phyloP scores from a whole-genome alignment of 495 filamentous ascomycete species.

The Podospora pseudoanserina region DNA sequence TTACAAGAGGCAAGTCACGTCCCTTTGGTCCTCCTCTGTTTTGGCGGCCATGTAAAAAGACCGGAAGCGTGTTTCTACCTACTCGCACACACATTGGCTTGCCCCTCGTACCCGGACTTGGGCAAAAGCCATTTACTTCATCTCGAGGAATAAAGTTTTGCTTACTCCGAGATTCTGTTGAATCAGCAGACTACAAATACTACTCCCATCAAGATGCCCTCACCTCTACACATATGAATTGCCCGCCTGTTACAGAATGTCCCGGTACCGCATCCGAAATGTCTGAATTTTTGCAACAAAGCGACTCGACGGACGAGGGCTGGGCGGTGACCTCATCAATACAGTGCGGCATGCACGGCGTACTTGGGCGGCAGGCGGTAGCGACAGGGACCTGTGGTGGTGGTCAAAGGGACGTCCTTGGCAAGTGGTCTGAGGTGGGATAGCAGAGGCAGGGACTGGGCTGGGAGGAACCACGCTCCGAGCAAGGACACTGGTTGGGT shows the following conservation, averaged over 20 bases:
- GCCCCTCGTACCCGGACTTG: neutral
- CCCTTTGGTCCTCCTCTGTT: neutral
- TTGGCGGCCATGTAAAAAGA: constrained; percentile 1
- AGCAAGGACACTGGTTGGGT: neutral
- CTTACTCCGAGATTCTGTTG: neutral
- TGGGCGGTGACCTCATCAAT: constrained; percentile 22
- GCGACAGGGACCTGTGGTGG: constrained; percentile 1
- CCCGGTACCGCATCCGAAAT: neutral
- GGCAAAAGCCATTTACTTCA: neutral
- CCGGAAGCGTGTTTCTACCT: neutral
- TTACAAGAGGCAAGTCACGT: constrained; percentile 1
- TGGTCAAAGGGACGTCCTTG: constrained; percentile 10
- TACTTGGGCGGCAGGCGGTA: constrained; percentile 8
- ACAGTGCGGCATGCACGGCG: constrained; percentile 14
- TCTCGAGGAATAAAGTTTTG: neutral
- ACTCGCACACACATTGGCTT: neutral
- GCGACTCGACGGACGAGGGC: neutral
- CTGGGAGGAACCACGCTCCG: constrained; percentile 10
- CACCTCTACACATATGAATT: too few relatives aligned
- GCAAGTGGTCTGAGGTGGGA: constrained; percentile 13
- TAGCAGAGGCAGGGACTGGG: constrained; percentile 5
- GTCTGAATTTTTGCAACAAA: neutral
- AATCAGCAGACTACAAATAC: neutral
- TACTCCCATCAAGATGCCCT: too few relatives aligned
- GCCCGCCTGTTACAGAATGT: neutral